Percentiles rank a stretch among this genome's conserved stretches.
phyloP scores from a whole-genome alignment of 148 eudicot genomes.

The Vaccinium corymbosum region DNA sequence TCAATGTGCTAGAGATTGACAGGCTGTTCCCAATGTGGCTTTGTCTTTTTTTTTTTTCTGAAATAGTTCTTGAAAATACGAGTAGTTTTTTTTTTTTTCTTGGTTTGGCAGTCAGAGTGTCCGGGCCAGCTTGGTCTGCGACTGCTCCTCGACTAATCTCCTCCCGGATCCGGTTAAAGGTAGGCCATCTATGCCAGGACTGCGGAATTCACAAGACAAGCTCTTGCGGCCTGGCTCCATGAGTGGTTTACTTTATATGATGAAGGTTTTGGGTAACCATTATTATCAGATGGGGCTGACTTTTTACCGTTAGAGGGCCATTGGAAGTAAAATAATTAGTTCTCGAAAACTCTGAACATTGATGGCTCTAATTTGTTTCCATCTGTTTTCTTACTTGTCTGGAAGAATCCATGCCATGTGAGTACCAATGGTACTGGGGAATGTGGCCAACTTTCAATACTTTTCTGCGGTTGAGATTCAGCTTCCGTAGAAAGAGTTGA shows the following conservation, averaged over 20 bases:
- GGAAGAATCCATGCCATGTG: not conserved
- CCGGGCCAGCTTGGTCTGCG: too few relatives aligned
- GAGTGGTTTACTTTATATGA: not conserved
- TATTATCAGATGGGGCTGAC: not conserved
- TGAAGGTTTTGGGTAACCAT: not conserved
- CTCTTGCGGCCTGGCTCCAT: too few relatives aligned
- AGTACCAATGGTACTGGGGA: not conserved
- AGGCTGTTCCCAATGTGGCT: not conserved
- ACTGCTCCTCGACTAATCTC: too few relatives aligned
- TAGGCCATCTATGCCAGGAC: too few relatives aligned
- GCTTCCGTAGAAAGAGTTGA: constrained; percentile 3
- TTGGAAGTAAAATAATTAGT: not conserved
- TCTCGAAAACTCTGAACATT: not conserved
- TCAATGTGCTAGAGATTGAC: not conserved
- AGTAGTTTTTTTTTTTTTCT: not conserved
- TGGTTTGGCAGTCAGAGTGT: too few relatives aligned
- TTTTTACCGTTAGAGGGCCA: not conserved
- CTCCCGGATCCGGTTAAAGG: too few relatives aligned
- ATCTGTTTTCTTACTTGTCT: not conserved
- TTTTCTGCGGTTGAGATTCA: constrained; percentile 11
- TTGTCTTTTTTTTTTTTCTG: not conserved
- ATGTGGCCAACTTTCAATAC: constrained; percentile 9
- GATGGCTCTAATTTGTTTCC: not conserved
- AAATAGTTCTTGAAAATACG: not conserved
- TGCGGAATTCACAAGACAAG: too few relatives aligned